phyloP scores from a whole-genome alignment of 495 filamentous ascomycete species.

The Penicillium waksmanii region DNA sequence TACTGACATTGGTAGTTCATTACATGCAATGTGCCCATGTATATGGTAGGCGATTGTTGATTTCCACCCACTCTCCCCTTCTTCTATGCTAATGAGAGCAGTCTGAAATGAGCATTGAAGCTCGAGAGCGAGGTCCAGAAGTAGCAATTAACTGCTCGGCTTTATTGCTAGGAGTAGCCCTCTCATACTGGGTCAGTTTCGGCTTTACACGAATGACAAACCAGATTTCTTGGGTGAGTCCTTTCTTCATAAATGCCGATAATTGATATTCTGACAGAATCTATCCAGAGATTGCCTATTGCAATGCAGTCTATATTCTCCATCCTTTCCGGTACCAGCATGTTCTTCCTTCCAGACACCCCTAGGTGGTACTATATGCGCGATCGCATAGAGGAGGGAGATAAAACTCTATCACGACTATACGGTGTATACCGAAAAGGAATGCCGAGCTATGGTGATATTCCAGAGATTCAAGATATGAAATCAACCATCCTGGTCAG shows the following conservation, averaged over 20 bases:
- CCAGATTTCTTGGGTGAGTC: conserved; percentile 29
- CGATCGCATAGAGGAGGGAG: conserved; percentile 36
- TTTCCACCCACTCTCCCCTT: background rate
- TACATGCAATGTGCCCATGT: conserved; percentile 1
- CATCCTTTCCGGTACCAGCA: conserved; percentile 28
- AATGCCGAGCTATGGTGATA: background rate
- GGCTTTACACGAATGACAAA: conserved; percentile 28
- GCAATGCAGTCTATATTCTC: conserved; percentile 40
- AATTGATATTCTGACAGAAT: background rate
- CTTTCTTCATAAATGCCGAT: background rate
- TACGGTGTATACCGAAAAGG: conserved; percentile 18
- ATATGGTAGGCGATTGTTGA: background rate
- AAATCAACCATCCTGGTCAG: conserved; percentile 24
- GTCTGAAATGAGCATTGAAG: conserved; percentile 4
- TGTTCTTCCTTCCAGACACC: conserved; percentile 41
- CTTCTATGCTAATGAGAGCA: background rate
- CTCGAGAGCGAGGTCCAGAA: conserved; percentile 21
- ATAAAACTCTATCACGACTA: conserved; percentile 33
- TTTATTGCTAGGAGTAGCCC: conserved; percentile 23
- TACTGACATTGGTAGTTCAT: background rate
- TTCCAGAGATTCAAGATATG: conserved; percentile 12
- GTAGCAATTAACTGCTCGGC: conserved; percentile 15
- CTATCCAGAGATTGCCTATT: conserved; percentile 36
- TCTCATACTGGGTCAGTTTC: conserved; percentile 14
- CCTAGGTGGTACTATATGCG: conserved; percentile 46